Conservation (phyloP, 805 yeast genomes). For the Kazachstania martiniae region DNA sequence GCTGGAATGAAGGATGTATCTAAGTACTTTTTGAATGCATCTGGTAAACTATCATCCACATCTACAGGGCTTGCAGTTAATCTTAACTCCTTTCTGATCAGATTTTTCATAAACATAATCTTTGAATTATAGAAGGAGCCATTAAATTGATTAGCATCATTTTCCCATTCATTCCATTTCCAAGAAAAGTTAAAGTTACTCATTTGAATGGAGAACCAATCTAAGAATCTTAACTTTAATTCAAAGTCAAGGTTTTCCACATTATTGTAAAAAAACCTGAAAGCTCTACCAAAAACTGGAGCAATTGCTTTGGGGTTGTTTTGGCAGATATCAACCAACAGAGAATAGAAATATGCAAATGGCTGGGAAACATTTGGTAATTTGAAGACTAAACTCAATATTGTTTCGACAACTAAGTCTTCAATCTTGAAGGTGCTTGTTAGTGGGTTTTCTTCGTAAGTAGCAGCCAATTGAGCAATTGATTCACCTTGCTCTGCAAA, state of each 20-base stretch:
- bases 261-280: slow-evolving; percentile 68
- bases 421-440: slow-evolving; percentile 81
- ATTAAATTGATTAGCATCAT: slow-evolving; percentile 39
- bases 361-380: slow-evolving; percentile 60
- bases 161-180: slow-evolving; percentile 96
- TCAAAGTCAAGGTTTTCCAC: slow-evolving; percentile 65
- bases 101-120: slow-evolving; percentile 59
- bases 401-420: slow-evolving; percentile 76
- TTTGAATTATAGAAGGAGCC: slow-evolving; percentile 55
- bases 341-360: slow-evolving; percentile 70
- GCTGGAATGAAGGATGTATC: slow-evolving; percentile 31
- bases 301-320: slow-evolving; percentile 78
- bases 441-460: slow-evolving; percentile 31
- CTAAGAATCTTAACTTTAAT: slow-evolving; percentile 57
- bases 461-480: slow-evolving; percentile 51
- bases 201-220: slow-evolving; percentile 89
- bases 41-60: slow-evolving; percentile 62
- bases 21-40: slow-evolving; percentile 40
- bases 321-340: slow-evolving; percentile 78
- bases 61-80: slow-evolving; percentile 58
- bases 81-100: slow-evolving; percentile 75
- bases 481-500: slow-evolving; percentile 70
- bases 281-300: slow-evolving; percentile 88
- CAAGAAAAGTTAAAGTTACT: slow-evolving; percentile 91
- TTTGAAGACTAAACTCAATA: slow-evolving; percentile 65